These are phyloP conservation scores for Artemisia argyi DNA, from an alignment of 129 eudicot genomes.

Conservation along the genomic window DNA sequence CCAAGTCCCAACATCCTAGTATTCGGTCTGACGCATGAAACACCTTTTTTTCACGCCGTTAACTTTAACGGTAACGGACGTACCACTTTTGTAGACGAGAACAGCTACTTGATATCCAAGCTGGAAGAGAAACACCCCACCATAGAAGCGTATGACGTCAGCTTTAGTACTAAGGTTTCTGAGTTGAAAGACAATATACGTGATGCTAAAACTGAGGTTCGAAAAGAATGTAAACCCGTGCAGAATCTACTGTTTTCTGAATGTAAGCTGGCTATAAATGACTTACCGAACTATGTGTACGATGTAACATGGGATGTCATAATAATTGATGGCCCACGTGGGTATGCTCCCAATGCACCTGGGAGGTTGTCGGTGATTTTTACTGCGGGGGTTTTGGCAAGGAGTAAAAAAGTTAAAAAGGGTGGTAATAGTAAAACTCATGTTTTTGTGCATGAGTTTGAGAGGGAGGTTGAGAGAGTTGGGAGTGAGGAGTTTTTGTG, in stretches of 20 bases:
- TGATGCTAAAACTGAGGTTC: slow-evolving; percentile 44
- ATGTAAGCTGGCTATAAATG: slow-evolving; percentile 75
- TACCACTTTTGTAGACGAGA: slow-evolving; percentile 73
- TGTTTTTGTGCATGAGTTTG: slow-evolving; percentile 82
- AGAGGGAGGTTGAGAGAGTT: slow-evolving; percentile 63
- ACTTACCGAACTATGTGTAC: slow-evolving; percentile 75
- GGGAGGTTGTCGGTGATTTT: slow-evolving; percentile 76
- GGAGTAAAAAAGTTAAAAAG: slow-evolving; percentile 50
- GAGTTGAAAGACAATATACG: slow-evolving; percentile 45
- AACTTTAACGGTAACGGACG: slow-evolving; percentile 74
- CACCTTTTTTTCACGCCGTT: slow-evolving; percentile 67
- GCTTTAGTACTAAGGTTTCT: slow-evolving; percentile 58
- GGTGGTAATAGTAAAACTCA: slow-evolving; percentile 43
- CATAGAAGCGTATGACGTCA: slow-evolving; percentile 84
- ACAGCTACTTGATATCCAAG: slow-evolving; percentile 44
- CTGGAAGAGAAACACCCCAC: slow-evolving; percentile 57
- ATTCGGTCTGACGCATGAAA: slow-evolving; percentile 79
- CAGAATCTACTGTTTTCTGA: slow-evolving; percentile 81
- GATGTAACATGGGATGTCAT: slow-evolving; percentile 87
- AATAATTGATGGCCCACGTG: slow-evolving; percentile 82
- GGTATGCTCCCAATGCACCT: slow-evolving; percentile 57
- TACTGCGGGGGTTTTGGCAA: slow-evolving; percentile 77
- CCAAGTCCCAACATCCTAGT: slow-evolving; percentile 57
- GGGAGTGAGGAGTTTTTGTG: slow-evolving; percentile 76
- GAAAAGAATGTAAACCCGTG: slow-evolving; percentile 65